Base-by-base conservation (phyloP, 2,329 filamentous ascomycete species). In the Colletotrichum magnum region DNA sequence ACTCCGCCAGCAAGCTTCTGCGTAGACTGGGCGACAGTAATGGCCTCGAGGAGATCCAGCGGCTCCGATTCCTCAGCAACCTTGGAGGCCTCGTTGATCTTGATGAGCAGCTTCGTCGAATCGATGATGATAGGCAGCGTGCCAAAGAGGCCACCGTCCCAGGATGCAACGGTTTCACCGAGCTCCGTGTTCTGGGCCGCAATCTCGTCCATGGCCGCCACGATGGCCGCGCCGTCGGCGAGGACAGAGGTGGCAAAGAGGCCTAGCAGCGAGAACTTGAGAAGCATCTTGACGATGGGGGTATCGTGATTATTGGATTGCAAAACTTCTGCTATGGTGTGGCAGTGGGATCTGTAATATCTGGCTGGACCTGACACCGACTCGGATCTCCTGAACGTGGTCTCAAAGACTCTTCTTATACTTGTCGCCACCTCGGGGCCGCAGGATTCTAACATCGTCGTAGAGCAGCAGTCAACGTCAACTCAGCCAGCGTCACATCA, bases 121-220 rank as follows among this genome's bases (percentile, higher is more conserved):
- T 81, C 74, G 60, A 74, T 59, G 58, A 82, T 75, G 71, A 87
- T 85, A 65, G 82, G 80, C 1, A 84, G 54, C 0, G 79, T 77
- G 47, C 78, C 77, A 13, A 84, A 68, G 3, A 83, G 71, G 54
- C 75, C 75, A 69, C 83, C 82, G 7, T 77, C 70, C 82, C 82
- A 86, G 18, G 66, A 54, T 18, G 74, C 54, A 18, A 85, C 78
- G 41, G 75, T 76, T 48, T 70, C 63, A 68, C 80, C 77, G 58
- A 85, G 78, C 36, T 72, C 73, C 43, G 74, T 58, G 18, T 81
- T 81, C 18, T 77, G 72, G 56, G 73, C 56, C 64, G 75, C 70
- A 72, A 85, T 80, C 45, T 72, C 74, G 51, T 74, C 70, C 60
- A 85, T 77, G 70, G 82, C 78, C 24, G 68, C 69, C 47, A 75